Evolutionary conservation across 2,329 filamentous ascomycete genomes (phyloP), one percentile per base, ranked within the genome.

Genomic region (Celoporthe dispersa): DNA sequence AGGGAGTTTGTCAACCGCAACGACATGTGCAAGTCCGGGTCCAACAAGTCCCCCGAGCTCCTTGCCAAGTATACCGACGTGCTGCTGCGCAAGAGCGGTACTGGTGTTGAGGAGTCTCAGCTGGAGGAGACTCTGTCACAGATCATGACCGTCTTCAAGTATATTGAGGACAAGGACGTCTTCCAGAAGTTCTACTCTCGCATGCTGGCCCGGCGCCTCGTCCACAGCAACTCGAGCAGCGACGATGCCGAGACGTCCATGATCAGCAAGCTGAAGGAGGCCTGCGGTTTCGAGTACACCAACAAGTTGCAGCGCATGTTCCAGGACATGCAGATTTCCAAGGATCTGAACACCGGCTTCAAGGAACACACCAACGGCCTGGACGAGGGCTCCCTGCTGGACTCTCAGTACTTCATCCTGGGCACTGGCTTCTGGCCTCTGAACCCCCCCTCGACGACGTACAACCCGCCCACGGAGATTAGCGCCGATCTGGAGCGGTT

Each of bases 301-400:
- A 99, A 98, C 86, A 98, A 98, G 84, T 88, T 99, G 61, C 95
- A 98, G 84, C 94, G 97, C 78, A 99, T 99, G 96, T 99, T 98
- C 88, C 95, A 98, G 80, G 96, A 99, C 78, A 98, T 99, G 85
- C 96, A 99, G 80, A 97, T 97, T 65, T 98, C 95, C 73, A 98
- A 98, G 82, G 96, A 99, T 81, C 87, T 99, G 62, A 99, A 99
- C 81, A 88, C 88, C 63, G 91, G 91, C 39, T 99, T 97, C 85
- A 92, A 93, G 77, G 93, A 94, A 80, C 90, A 94, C 76, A 83
- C 87, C 14, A 87, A 87, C 75, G 84, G 85, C n/a, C 79, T 88
- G 4, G 86, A 93, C 55, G 88, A 89, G 22, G 93, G 93, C 83
- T 88, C 87, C 62, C 84, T 90, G 28, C 85, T 94, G 53, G 96